Conservation (phyloP, 2,329 filamentous ascomycete species). For the Blastomyces parvus region DNA sequence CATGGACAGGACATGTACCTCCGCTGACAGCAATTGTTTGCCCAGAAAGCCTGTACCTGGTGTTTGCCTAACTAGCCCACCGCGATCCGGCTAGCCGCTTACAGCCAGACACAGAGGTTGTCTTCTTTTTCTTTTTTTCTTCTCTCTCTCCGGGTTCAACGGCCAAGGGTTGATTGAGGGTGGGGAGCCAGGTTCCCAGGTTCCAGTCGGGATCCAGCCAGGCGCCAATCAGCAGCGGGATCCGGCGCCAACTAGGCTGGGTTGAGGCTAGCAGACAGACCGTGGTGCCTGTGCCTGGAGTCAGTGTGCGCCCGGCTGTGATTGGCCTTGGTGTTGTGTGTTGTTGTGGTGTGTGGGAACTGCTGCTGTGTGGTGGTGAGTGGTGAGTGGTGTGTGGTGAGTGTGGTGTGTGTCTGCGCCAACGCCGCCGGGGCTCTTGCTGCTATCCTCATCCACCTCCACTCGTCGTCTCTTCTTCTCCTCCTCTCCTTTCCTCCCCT, state of each 20-base stretch:
- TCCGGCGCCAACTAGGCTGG: background rate
- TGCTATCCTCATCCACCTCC: background rate
- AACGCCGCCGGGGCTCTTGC: too few species aligned
- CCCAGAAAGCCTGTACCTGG: too few species aligned
- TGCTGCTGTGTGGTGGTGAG: too few species aligned
- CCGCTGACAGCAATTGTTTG: background rate
- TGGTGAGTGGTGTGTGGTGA: too few species aligned
- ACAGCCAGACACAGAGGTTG: background rate
- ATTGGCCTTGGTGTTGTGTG: too few species aligned
- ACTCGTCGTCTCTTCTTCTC: conserved; percentile 9
- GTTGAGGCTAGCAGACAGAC: background rate
- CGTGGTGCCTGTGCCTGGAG: background rate
- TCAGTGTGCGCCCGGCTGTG: background rate
- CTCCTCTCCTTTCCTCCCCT: conserved; percentile 15
- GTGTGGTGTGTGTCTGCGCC: too few species aligned
- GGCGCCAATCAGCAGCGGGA: background rate
- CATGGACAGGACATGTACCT: background rate
- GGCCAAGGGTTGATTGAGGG: too few species aligned
- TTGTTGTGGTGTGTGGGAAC: too few species aligned
- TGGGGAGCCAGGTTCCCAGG: background rate
- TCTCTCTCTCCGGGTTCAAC: too few species aligned
- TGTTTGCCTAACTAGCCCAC: too few species aligned
- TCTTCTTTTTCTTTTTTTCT: background rate
- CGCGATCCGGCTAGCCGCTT: background rate
- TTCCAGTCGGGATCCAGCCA: background rate